Conservation (phyloP, 345 rosid genomes). For the Eucalyptus pauciflora region DNA sequence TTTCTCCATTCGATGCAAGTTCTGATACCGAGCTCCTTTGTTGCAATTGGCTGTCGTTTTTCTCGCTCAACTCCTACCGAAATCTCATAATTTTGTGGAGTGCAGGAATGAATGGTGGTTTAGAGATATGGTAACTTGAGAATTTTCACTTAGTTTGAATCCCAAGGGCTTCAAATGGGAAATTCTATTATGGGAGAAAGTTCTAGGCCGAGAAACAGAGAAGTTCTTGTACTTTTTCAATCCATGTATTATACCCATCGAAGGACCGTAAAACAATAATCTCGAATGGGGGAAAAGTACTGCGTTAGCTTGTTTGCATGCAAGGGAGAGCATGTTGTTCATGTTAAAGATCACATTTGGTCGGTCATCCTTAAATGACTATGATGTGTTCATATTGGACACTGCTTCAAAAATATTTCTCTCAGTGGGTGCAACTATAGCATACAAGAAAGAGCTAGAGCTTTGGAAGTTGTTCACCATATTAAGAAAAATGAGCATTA, state of each 20-base stretch:
- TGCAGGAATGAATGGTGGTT: conserved; percentile 53
- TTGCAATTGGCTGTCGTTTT: neutral
- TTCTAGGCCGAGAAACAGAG: conserved; percentile 63
- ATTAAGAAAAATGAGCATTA: conserved; percentile 62
- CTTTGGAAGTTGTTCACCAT: conserved; percentile 69
- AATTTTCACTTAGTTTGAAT: conserved; percentile 34
- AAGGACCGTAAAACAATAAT: conserved; percentile 33
- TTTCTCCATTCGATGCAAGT: neutral
- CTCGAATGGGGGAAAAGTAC: conserved; percentile 18
- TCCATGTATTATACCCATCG: conserved; percentile 79
- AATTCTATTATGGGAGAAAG: conserved; percentile 75
- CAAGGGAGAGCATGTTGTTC: conserved; percentile 76
- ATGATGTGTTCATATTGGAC: conserved; percentile 70
- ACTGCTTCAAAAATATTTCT: conserved; percentile 66
- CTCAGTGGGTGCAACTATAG: conserved; percentile 78
- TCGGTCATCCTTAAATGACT: conserved; percentile 71
- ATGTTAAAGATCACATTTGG: conserved; percentile 75
- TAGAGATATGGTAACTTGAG: conserved; percentile 71
- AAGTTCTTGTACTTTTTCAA: conserved; percentile 69
- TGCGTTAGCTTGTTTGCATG: conserved; percentile 37
- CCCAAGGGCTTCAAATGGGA: conserved; percentile 48
- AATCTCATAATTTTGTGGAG: neutral
- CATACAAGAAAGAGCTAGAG: conserved; percentile 78
- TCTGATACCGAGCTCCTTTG: neutral
- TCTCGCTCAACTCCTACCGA: too few species aligned